phyloP scores from a whole-genome alignment of 2,329 filamentous ascomycete species.

The Ophiocordyceps sinensis region DNA sequence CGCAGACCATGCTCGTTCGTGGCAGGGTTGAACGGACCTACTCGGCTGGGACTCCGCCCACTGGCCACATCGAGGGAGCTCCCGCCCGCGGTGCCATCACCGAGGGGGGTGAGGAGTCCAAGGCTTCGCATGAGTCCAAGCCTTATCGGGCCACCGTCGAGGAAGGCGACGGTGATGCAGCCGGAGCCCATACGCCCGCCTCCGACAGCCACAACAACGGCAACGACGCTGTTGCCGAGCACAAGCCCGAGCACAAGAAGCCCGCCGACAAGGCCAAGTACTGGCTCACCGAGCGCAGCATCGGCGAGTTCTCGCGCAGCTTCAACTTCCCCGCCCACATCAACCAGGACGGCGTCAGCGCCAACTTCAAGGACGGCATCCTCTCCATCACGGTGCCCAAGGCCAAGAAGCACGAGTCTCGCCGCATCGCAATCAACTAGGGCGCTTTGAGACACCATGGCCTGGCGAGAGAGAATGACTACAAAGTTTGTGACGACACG shows the following conservation, averaged over 20 bases:
- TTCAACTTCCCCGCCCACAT: conserved; percentile 54
- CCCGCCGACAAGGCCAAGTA: conserved; percentile 38
- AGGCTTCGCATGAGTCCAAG: conserved; percentile 27
- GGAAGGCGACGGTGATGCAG: conserved; percentile 32
- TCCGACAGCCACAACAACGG: conserved; percentile 12
- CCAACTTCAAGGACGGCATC: conserved; percentile 50
- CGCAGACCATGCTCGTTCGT: conserved; percentile 56
- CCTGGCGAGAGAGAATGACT: too few species aligned
- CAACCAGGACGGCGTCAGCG: conserved; percentile 46
- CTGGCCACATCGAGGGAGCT: conserved; percentile 31
- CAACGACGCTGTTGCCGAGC: conserved; percentile 9
- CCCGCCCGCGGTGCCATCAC: conserved; percentile 22
- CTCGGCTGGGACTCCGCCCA: conserved; percentile 35
- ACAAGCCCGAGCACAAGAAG: conserved; percentile 10
- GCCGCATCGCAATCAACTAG: conserved; percentile 40
- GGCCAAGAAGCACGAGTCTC: conserved; percentile 41
- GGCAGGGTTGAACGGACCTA: conserved; percentile 54
- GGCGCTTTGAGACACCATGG: too few species aligned
- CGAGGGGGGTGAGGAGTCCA: conserved; percentile 22
- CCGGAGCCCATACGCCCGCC: conserved; percentile 8
- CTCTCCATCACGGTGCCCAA: conserved; percentile 52
- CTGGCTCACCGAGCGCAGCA: conserved; percentile 54
- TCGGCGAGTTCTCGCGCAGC: conserved; percentile 52
- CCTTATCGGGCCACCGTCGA: conserved; percentile 49
- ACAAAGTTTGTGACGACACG: too few species aligned